Evolutionary conservation across 345 rosid genomes (phyloP).

Genomic region (Moricandia moricandioides): DNA sequence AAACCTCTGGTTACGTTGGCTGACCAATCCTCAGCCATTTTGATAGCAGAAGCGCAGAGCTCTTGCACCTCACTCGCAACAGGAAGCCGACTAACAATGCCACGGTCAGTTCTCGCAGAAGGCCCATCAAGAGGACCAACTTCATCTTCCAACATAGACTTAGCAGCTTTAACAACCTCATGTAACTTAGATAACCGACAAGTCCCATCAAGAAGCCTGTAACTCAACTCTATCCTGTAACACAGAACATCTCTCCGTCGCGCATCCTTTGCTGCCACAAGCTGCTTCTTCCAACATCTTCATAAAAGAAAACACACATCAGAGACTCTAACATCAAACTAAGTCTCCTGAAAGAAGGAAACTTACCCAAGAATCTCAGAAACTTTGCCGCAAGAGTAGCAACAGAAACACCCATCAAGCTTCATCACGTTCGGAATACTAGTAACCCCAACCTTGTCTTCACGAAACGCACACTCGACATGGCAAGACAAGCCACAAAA

Average conservation of each 20-base stretch:
- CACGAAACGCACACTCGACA: slow-evolving; percentile 85
- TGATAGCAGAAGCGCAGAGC: slow-evolving; percentile 70
- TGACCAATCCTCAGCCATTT: slow-evolving; percentile 65
- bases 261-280: slow-evolving; percentile 79
- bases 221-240: slow-evolving; percentile 78
- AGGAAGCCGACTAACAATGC: slow-evolving; percentile 87
- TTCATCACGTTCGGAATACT: slow-evolving; percentile 22
- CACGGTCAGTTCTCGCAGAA: slow-evolving; percentile 74
- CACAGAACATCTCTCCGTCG: slow-evolving; percentile 82
- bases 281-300: slow-evolving; percentile 90
- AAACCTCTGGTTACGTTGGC: slow-evolving; percentile 54
- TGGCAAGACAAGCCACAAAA: slow-evolving; percentile 94
- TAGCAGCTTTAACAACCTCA: slow-evolving; percentile 62
- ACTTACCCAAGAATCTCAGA: slow-evolving; percentile 87
- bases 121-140: slow-evolving; percentile 71
- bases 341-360: not conserved
- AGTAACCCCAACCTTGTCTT: slow-evolving; percentile 76
- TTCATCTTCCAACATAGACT: slow-evolving; percentile 76
- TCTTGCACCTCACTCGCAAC: slow-evolving; percentile 70
- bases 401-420: slow-evolving; percentile 59
- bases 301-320: not conserved
- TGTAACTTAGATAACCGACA: slow-evolving; percentile 66
- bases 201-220: slow-evolving; percentile 74
- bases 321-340: not conserved
- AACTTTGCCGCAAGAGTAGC: slow-evolving; percentile 97